Conservation (phyloP, 2,329 filamentous ascomycete genomes). For the Penicillium sp. region DNA sequence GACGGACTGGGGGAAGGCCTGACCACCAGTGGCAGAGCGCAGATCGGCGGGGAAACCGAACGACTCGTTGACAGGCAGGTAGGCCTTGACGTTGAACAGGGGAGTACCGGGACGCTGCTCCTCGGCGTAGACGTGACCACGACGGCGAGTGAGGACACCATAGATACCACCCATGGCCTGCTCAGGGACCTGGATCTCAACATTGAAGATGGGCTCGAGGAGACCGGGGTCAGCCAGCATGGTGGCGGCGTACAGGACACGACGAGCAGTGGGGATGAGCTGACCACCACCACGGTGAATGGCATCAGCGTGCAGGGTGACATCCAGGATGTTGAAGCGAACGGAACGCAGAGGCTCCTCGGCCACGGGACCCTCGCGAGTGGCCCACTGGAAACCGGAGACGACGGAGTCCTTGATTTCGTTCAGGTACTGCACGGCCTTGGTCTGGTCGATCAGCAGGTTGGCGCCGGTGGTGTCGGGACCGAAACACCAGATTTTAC, state of each 20-base stretch:
- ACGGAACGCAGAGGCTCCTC: slow-evolving; percentile 97
- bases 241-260: slow-evolving; percentile 89
- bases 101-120: slow-evolving; percentile 97
- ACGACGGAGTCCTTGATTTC: slow-evolving; percentile 99
- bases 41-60: slow-evolving; percentile 99
- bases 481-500: slow-evolving; percentile 99
- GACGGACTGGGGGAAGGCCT: slow-evolving; percentile 98
- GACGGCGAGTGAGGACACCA: slow-evolving; percentile 91
- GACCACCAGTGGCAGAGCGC: slow-evolving; percentile 84
- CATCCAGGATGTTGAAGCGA: slow-evolving; percentile 99
- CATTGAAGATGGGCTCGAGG: slow-evolving; percentile 95
- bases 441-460: slow-evolving; percentile 98
- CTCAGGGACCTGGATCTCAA: slow-evolving; percentile 99
- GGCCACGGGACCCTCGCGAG: slow-evolving; percentile 91
- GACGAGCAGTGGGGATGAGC: slow-evolving; percentile 94
- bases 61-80: slow-evolving; percentile 92
- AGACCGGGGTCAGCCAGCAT: slow-evolving; percentile 88
- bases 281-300: slow-evolving; percentile 99
- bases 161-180: slow-evolving; percentile 99
- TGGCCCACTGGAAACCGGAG: slow-evolving; percentile 99
- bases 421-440: slow-evolving; percentile 99
- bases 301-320: slow-evolving; percentile 98
- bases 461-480: slow-evolving; percentile 97
- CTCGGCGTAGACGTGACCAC: slow-evolving; percentile 99
- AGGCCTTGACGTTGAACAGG: slow-evolving; percentile 98